These are phyloP conservation scores for Leccinum incarnatum DNA, from an alignment of 768 basidiomycete species.

Conservation along the genomic window DNA sequence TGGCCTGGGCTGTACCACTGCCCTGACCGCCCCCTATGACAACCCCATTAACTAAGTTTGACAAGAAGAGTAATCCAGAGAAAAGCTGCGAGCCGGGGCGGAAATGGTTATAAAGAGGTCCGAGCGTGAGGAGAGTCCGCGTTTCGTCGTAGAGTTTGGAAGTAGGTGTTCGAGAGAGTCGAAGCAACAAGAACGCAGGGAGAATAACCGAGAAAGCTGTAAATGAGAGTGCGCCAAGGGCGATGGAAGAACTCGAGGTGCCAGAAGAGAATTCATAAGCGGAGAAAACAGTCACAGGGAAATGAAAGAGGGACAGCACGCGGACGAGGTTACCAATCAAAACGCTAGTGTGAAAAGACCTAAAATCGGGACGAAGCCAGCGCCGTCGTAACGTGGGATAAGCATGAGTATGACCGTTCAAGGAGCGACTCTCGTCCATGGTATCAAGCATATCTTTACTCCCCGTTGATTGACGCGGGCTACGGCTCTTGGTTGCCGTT, in stretches of 20 bases:
- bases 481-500: constrained; percentile 29
- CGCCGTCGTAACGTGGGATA: constrained; percentile 30
- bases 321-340: constrained; percentile 91
- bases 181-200: constrained; percentile 70
- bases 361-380: constrained; percentile 51
- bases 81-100: constrained; percentile 89
- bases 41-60: constrained; percentile 79
- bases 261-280: constrained; percentile 56
- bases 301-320: constrained; percentile 87
- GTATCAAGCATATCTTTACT: constrained; percentile 54
- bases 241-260: constrained; percentile 56
- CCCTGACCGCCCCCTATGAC: constrained; percentile 88
- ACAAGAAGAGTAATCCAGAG: constrained; percentile 73
- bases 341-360: constrained; percentile 77
- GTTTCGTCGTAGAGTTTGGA: constrained; percentile 95
- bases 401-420: constrained; percentile 23
- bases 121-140: constrained; percentile 82
- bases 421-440: constrained; percentile 31
- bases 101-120: constrained; percentile 94
- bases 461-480: constrained; percentile 40
- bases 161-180: constrained; percentile 77
- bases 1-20: constrained; percentile 88
- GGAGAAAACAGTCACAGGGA: constrained; percentile 91
- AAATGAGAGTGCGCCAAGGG: constrained; percentile 81
- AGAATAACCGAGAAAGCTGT: constrained; percentile 73